A percentile compares a stretch with the other conserved stretches of the same genome.
These are phyloP conservation scores for Sporisorium graminicola DNA, from an alignment of 1,284 basidiomycete species.

Conservation along the genomic window DNA sequence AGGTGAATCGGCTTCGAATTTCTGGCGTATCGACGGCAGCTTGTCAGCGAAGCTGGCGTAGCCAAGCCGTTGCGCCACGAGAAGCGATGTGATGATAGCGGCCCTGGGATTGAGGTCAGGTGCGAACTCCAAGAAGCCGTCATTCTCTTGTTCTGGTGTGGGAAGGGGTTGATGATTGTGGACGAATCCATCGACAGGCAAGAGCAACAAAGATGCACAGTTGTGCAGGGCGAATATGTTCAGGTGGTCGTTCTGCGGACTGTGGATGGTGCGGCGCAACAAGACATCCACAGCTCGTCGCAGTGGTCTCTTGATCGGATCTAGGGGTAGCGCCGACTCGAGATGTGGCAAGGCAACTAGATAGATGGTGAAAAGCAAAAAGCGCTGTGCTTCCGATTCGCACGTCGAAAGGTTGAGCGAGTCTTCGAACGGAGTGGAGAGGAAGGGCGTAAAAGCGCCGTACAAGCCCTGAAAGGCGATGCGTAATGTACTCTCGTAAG, in stretches of 20 bases:
- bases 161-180: constrained; percentile 22
- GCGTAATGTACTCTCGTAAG: constrained; percentile 24
- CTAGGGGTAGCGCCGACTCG: constrained; percentile 21
- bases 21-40: constrained; percentile 29
- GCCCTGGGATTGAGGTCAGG: constrained; percentile 43
- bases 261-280: constrained; percentile 37
- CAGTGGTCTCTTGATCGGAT: constrained; percentile 10
- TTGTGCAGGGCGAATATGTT: constrained; percentile 46
- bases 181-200: constrained; percentile 40
- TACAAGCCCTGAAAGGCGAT: constrained; percentile 44
- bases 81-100: constrained; percentile 39
- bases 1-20: constrained; percentile 28
- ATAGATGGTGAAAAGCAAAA: constrained; percentile 40
- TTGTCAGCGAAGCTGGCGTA: constrained; percentile 29
- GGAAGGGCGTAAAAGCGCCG: constrained; percentile 38
- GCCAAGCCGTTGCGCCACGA: constrained; percentile 33
- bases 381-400: constrained; percentile 32
- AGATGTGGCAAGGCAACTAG: constrained; percentile 38
- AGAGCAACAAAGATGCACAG: constrained; percentile 40
- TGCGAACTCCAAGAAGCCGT: constrained; percentile 38
- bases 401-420: constrained; percentile 26
- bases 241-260: constrained; percentile 28
- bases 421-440: constrained; percentile 35
- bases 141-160: constrained; percentile 34
- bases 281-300: constrained; percentile 38